Conservation (phyloP, 441 rosid species). For the Populus hybrid region DNA sequence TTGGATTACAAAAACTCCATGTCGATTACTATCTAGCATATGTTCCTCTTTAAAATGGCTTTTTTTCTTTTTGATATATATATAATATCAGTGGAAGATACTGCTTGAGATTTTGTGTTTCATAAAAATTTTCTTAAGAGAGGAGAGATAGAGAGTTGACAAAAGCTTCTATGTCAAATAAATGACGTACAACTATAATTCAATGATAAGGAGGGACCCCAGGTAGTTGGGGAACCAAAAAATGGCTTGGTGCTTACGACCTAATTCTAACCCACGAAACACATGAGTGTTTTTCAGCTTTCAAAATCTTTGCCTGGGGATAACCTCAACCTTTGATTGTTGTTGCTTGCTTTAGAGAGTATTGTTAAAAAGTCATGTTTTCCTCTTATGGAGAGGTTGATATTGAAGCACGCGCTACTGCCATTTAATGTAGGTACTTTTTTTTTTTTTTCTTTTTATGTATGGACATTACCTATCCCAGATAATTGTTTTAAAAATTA, state of each 20-base stretch:
- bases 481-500: neutral
- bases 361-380: neutral
- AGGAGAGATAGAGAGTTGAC: constrained; percentile 37
- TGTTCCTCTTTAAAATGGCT: neutral
- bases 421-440: neutral
- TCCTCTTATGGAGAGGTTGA: neutral
- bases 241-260: neutral
- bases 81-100: neutral
- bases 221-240: constrained; percentile 30
- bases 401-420: neutral
- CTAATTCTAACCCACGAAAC: neutral
- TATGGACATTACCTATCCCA: neutral
- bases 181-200: constrained; percentile 37
- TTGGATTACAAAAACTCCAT: constrained; percentile 3
- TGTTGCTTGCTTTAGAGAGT: neutral
- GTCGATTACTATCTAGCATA: constrained; percentile 17
- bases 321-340: neutral
- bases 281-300: neutral
- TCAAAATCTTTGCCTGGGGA: neutral
- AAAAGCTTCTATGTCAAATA: constrained; percentile 22
- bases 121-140: neutral
- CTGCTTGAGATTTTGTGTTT: neutral
- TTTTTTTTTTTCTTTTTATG: no score
- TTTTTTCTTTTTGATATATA: neutral
- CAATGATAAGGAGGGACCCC: constrained; percentile 41